These are phyloP conservation scores for Logfia minima DNA, from an alignment of 129 eudicot genomes.

Conservation along the genomic window DNA sequence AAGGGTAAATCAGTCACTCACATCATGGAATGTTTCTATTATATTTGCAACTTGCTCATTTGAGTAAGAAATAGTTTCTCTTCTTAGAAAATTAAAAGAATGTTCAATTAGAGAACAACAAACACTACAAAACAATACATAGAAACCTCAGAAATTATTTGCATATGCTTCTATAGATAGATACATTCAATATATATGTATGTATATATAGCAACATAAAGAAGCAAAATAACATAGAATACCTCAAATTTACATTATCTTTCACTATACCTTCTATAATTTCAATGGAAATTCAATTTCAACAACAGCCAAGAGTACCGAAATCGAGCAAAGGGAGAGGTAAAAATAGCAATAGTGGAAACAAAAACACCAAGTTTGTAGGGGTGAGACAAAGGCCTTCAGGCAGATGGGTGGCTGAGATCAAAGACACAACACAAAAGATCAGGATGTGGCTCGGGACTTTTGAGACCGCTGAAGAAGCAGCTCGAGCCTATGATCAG, in stretches of 20 bases:
- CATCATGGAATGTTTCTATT: constrained; percentile 16
- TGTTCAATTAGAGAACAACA: constrained; percentile 40
- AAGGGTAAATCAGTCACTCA: constrained; percentile 38
- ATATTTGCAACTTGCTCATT: constrained; percentile 32
- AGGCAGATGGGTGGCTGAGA: constrained; percentile 95
- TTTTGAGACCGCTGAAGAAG: constrained; percentile 82
- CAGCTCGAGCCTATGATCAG: constrained; percentile 85
- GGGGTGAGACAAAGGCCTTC: constrained; percentile 92
- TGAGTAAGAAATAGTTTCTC: constrained; percentile 28
- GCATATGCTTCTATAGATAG: constrained; percentile 1
- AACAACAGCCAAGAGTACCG: constrained; percentile 37
- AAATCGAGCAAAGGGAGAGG: constrained; percentile 54
- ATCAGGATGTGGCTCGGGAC: constrained; percentile 93
- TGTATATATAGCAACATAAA: constrained; percentile 26
- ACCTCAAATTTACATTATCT: constrained; percentile 23
- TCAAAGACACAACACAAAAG: constrained; percentile 87
- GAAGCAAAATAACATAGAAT: constrained; percentile 33
- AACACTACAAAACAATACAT: constrained; percentile 48
- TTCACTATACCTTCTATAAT: not conserved
- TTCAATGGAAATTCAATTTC: constrained; percentile 69
- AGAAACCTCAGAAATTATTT: constrained; percentile 45
- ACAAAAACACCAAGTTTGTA: constrained; percentile 53
- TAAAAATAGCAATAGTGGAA: constrained; percentile 26
- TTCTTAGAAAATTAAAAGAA: constrained; percentile 28
- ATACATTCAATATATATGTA: constrained; percentile 17